Percentiles rank a stretch among this genome's conserved stretches.
phyloP scores from a whole-genome alignment of 805 yeast species.

The Saccharomycopsis sp. region DNA sequence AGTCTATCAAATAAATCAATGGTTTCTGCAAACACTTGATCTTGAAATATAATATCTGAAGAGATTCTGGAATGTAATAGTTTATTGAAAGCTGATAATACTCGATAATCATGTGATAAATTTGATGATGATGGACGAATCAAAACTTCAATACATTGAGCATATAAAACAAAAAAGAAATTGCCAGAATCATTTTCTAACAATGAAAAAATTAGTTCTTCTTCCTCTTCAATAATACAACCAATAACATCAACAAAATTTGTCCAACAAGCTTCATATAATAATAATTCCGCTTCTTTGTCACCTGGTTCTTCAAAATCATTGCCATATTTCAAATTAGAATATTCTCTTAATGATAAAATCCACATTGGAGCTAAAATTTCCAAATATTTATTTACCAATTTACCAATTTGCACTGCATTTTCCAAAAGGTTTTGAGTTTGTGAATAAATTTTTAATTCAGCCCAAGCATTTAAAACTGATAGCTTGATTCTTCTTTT shows the following conservation, averaged over 20 bases:
- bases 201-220: constrained; percentile 33
- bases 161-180: constrained; percentile 70
- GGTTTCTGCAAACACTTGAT: constrained; percentile 61
- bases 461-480: constrained; percentile 67
- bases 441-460: constrained; percentile 31
- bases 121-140: constrained; percentile 30
- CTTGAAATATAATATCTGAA: constrained; percentile 50
- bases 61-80: constrained; percentile 48
- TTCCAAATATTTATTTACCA: constrained; percentile 46
- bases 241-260: constrained; percentile 71
- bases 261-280: constrained; percentile 58
- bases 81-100: constrained; percentile 41
- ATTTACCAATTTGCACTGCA: constrained; percentile 35
- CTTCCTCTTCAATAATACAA: constrained; percentile 43
- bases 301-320: constrained; percentile 20
- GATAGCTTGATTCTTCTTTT: constrained; percentile 48
- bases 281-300: constrained; percentile 25
- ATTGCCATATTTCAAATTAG: constrained; percentile 47
- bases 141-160: constrained; percentile 73
- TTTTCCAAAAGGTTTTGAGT: constrained; percentile 10
- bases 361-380: constrained; percentile 74
- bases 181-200: constrained; percentile 48
- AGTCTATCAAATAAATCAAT: constrained; percentile 68
- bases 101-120: constrained; percentile 21
- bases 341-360: constrained; percentile 60